Conservation (phyloP, 2,329 filamentous ascomycete species). For the Aureobasidium sp. region DNA sequence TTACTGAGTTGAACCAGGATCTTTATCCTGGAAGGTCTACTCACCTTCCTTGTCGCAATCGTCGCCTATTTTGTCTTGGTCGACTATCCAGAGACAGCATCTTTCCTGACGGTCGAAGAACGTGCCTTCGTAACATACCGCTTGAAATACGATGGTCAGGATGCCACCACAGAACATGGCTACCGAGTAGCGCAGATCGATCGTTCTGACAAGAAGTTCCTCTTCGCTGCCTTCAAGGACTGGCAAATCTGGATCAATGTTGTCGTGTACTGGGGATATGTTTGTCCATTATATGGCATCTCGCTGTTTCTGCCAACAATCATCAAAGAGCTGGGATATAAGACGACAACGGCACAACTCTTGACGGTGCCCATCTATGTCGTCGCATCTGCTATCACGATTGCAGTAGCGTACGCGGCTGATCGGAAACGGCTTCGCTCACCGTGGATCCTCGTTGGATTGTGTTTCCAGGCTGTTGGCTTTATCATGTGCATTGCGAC, state of each 20-base stretch:
- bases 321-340: slow-evolving; percentile 38
- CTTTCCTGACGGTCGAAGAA: slow-evolving; percentile 27
- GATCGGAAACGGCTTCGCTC: slow-evolving; percentile 23
- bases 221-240: slow-evolving; percentile 39
- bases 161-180: neutral
- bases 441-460: slow-evolving; percentile 22
- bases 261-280: slow-evolving; percentile 58
- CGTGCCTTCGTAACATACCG: slow-evolving; percentile 21
- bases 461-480: slow-evolving; percentile 22
- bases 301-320: slow-evolving; percentile 33
- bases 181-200: slow-evolving; percentile 19
- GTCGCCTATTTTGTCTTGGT: slow-evolving; percentile 41
- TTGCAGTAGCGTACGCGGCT: slow-evolving; percentile 21
- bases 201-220: slow-evolving; percentile 31
- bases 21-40: slow-evolving; percentile 20
- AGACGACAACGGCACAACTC: slow-evolving; percentile 35
- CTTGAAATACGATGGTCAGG: slow-evolving; percentile 19
- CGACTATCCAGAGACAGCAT: slow-evolving; percentile 52
- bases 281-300: slow-evolving; percentile 41
- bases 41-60: slow-evolving; percentile 37
- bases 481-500: slow-evolving; percentile 23
- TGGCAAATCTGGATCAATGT: slow-evolving; percentile 46
- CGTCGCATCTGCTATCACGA: slow-evolving; percentile 20
- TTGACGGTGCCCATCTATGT: slow-evolving; percentile 41
- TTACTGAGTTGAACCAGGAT: slow-evolving; percentile 19